These are phyloP conservation scores for Lasiodiplodia citricola DNA, from an alignment of 2,329 filamentous ascomycete genomes.

Conservation along the genomic window DNA sequence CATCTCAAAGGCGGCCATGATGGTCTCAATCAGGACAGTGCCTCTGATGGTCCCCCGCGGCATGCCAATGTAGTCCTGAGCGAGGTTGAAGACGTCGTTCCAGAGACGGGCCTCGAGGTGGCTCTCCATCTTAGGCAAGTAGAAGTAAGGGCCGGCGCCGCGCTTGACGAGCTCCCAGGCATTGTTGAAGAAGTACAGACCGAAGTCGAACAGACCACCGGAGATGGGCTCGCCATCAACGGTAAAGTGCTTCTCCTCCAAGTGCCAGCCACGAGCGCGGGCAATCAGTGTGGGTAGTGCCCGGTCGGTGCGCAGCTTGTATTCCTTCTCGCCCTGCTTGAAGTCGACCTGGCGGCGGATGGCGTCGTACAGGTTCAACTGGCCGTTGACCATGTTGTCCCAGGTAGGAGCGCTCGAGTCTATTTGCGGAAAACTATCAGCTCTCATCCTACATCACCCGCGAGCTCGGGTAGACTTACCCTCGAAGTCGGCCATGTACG, in stretches of 20 bases:
- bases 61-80: conserved; percentile 91
- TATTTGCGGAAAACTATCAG: conserved; percentile 44
- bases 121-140: conserved; percentile 97
- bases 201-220: conserved; percentile 92
- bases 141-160: conserved; percentile 94
- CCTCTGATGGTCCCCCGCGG: conserved; percentile 89
- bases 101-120: conserved; percentile 96
- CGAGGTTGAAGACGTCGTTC: conserved; percentile 97
- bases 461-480: conserved; percentile 60
- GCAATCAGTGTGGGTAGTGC: conserved; percentile 89
- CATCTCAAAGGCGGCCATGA: conserved; percentile 98
- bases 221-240: conserved; percentile 95
- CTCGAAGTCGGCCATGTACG: conserved; percentile 99
- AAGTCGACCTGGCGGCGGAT: conserved; percentile 94
- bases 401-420: conserved; percentile 95
- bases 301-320: conserved; percentile 93
- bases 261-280: conserved; percentile 94
- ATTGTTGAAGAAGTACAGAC: conserved; percentile 99
- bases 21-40: conserved; percentile 97
- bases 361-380: conserved; percentile 96
- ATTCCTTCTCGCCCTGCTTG: conserved; percentile 92
- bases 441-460: not conserved
- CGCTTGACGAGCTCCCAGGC: conserved; percentile 83
- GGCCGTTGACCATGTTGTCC: conserved; percentile 99
- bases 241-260: conserved; percentile 97